Percentiles rank a stretch among this genome's conserved stretches.
These are phyloP conservation scores for Leccinum ochraceum DNA, from an alignment of 768 basidiomycete genomes.

Conservation along the genomic window DNA sequence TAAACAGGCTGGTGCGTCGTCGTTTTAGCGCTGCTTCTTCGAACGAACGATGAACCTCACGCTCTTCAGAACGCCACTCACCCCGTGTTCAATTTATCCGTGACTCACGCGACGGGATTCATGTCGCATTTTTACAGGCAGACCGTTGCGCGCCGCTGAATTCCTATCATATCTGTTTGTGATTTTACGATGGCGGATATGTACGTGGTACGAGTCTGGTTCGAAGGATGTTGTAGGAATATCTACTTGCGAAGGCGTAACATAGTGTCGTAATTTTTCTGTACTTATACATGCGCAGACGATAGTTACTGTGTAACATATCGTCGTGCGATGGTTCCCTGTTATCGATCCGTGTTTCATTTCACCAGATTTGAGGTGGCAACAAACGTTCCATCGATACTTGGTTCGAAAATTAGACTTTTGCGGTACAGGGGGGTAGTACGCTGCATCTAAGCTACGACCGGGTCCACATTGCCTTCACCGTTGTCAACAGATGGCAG, in stretches of 20 bases:
- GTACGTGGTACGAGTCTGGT: background rate
- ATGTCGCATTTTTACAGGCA: constrained; percentile 78
- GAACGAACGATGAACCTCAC: background rate
- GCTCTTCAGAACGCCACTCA: constrained; percentile 72
- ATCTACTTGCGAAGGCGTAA: background rate
- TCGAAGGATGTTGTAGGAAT: background rate
- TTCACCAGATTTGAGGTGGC: too few relatives aligned
- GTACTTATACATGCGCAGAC: background rate
- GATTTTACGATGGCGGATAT: background rate
- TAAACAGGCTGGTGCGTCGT: constrained; percentile 60
- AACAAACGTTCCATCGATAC: background rate
- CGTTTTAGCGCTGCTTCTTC: background rate
- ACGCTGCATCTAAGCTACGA: too few relatives aligned
- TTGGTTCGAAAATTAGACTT: too few relatives aligned
- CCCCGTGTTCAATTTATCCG: constrained; percentile 74
- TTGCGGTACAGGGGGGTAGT: too few relatives aligned
- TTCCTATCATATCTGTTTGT: background rate
- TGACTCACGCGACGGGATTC: constrained; percentile 63
- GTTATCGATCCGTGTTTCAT: too few relatives aligned
- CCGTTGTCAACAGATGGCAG: too few relatives aligned
- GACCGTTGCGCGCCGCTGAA: constrained; percentile 34
- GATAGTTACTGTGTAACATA: background rate
- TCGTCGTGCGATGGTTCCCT: background rate
- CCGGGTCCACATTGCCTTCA: too few relatives aligned
- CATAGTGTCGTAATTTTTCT: background rate